These are phyloP conservation scores for Anaeramoeba flamelloides DNA, from an alignment of 78 protist species.

Conservation along the genomic window DNA sequence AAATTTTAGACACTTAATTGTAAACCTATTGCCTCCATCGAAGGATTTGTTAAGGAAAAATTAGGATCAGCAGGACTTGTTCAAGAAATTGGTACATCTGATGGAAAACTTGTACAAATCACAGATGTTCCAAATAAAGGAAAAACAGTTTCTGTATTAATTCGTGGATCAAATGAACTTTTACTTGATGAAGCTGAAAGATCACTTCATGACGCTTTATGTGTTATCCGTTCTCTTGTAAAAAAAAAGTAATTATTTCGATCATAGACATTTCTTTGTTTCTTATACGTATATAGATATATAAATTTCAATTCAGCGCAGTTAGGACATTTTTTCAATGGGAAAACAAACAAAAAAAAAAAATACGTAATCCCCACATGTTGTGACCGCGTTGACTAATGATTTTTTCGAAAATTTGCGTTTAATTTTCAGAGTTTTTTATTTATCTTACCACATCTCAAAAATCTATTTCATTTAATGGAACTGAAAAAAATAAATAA, in stretches of 20 bases:
- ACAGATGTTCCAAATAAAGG: conserved; percentile 68
- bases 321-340: no score
- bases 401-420: no score
- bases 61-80: conserved; percentile 78
- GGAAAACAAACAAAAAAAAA: no score
- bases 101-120: conserved; percentile 60
- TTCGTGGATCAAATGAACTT: conserved; percentile 80
- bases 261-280: no score
- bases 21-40: conserved; percentile 75
- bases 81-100: conserved; percentile 61
- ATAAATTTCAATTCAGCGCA: no score
- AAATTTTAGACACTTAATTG: conserved; percentile 57
- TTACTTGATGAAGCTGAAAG: conserved; percentile 89
- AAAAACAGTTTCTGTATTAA: conserved; percentile 68
- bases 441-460: no score
- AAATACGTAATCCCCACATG: no score
- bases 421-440: no score
- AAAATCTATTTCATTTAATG: no score
- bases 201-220: conserved; percentile 96
- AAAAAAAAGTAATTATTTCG: conserved; percentile 50
- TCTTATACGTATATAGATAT: no score
- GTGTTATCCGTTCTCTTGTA: conserved; percentile 94
- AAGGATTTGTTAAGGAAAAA: conserved; percentile 65
- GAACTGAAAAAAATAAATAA: no score
- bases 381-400: no score